A percentile compares a stretch with the other conserved stretches of the same genome.
Conservation (phyloP, 306 rosid genomes). For the Medicago arabica region DNA sequence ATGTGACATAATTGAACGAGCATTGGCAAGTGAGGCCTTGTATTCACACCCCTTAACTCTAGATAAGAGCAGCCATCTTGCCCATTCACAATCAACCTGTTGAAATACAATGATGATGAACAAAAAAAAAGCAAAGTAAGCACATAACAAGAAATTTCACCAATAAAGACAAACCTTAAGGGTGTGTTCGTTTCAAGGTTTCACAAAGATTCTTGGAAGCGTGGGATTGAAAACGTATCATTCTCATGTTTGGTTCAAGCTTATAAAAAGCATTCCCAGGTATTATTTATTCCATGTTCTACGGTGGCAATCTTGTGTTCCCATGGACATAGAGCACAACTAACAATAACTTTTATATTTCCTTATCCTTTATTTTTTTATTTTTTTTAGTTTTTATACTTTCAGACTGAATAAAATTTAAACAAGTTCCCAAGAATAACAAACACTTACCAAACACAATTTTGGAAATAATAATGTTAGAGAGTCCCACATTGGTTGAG, state of each 20-base stretch:
- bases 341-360: neutral
- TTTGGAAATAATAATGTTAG: neutral
- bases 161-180: neutral
- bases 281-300: neutral
- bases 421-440: neutral
- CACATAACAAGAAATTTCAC: conserved; percentile 26
- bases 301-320: neutral
- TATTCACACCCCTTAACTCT: conserved; percentile 85
- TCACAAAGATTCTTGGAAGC: neutral
- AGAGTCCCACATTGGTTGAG: no score
- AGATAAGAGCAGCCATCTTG: conserved; percentile 86
- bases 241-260: neutral
- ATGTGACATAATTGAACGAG: conserved; percentile 71
- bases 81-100: conserved; percentile 95
- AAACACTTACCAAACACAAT: neutral
- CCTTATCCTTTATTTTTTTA: neutral
- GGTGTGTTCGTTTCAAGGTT: conserved; percentile 10
- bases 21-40: conserved; percentile 88
- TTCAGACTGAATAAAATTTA: neutral
- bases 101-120: conserved; percentile 45
- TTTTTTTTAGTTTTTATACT: neutral
- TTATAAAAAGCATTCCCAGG: neutral
- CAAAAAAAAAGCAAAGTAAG: neutral
- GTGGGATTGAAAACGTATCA: neutral
- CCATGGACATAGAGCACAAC: neutral